Evolutionary conservation across 345 rosid genomes (phyloP), one percentile per base, ranked within the genome.

Genomic region (Erucastrum elatum): DNA sequence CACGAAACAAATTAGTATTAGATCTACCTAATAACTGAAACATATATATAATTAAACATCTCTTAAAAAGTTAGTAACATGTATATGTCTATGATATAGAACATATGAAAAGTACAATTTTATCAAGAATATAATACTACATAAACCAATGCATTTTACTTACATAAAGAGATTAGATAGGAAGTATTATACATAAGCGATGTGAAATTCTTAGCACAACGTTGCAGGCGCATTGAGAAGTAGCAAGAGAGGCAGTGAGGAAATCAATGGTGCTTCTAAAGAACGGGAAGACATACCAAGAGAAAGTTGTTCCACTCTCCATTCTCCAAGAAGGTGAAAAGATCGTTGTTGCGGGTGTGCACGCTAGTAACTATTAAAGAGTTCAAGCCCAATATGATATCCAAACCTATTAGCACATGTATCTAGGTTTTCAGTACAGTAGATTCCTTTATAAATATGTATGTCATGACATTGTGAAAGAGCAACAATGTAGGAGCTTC

Each of bases 181-280:
- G 21, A 21, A 21, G 21, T 21, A 21, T 21, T 21, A 5, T 51
- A 51, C 16, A 34, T 1, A 64, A 21, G 4, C 68, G 33, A 68
- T 68, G 66, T 60, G 17, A 3, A 17, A 16, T n/a, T 26, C 21
- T 13, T 4, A 64, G 75, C 78, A 70, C 8, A 51, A 70, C 8
- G 17, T 53, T 64, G 63, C 25, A 89, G 94, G 85, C 83, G 26
- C 97, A 91, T 33, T 81, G 94, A 64, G 87, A 87, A 77, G 79
- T 89, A 74, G 97, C 88, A 0, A 88, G 88, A 63, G 94, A 91
- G 69, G 94, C 94, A n/a, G 97, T 88, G 71, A 85, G 91, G 77
- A 91, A 86, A 82, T 91, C 97, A 46, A 83, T 91, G 77, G 94
- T 89, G 76, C 80, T 89, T 75, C 80, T 91, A 58, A 89, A 88